Evolutionary conservation across 352 stramenopile species (phyloP), one percentile per base, ranked within the genome.

Genomic region (Phytophthora europaea): DNA sequence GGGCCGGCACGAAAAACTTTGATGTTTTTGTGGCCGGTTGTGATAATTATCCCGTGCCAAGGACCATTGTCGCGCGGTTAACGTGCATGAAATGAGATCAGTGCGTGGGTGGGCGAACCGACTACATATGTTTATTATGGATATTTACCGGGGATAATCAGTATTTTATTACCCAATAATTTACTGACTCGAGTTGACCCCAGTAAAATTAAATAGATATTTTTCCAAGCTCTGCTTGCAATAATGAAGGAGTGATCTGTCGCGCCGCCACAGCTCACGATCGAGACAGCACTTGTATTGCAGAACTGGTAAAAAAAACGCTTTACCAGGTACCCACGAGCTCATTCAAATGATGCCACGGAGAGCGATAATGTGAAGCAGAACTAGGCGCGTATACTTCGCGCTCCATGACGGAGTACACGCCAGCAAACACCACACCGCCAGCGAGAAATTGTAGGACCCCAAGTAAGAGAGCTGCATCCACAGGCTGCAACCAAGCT

Each of bases 381-480:
- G 70, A 0, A 83, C 63, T 3, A 90, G 72, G 6, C 77, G 81
- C 8, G 78, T 66, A 43, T 94, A 80, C 28, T 82, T 87, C 3
- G 64, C 26, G 45, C 80, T 73, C 82, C 79, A 91, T 22, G 82
- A 77, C n/a, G 83, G 81, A 4, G 82, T 84, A 63, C 80, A 91
- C 52, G 77, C 86, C 12, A 83, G 75, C n/a, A 92, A 73, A 23
- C 83, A 85, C 88, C 88, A 95, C 36, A 94, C 66, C 28, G 84
- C 88, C 33, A 94, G 75, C 20, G 82, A 82, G 64, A 94, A 93
- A 65, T 95, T 94, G 69, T 95, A 95, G 6, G 83, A 95, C 6
- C 86, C 88, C 31, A 95, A 85, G 67, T 95, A 95, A 54, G 88
- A 91, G 12, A 94, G 73, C 70, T 95, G 87, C 85, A 94, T 91